A percentile compares a stretch with the other conserved stretches of the same genome.
These are phyloP conservation scores for Paraglomus brasilianum DNA, from an alignment of 192 early-diverging fungal genomes.

Conservation along the genomic window DNA sequence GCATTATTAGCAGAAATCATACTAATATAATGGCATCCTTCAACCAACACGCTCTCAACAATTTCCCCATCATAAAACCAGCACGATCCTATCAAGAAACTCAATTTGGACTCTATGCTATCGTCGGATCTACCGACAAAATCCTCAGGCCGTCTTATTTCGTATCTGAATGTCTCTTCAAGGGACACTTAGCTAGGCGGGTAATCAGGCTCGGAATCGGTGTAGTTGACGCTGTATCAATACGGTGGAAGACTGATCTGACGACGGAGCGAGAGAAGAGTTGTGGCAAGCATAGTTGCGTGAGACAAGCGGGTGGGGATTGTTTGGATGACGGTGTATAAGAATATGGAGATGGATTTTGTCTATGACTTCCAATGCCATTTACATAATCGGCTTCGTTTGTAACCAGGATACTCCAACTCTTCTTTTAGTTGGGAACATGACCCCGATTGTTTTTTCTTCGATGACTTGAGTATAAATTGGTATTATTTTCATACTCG, in stretches of 20 bases:
- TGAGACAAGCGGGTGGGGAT: not conserved
- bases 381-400: not conserved
- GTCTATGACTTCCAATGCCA: not conserved
- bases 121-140: conserved; percentile 1
- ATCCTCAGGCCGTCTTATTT: not conserved
- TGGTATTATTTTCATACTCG: not conserved
- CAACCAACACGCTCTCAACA: no score
- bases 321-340: not conserved
- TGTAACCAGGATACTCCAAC: not conserved
- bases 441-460: not conserved
- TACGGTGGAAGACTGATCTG: no score
- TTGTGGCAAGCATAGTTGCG: not conserved
- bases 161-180: conserved; percentile 2
- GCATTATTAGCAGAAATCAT: no score
- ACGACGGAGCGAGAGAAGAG: no score
- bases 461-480: not conserved
- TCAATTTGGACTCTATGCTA: no score
- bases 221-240: not conserved
- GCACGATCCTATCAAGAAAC: no score
- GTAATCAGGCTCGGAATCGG: not conserved
- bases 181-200: not conserved
- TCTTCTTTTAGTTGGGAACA: not conserved
- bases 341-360: not conserved
- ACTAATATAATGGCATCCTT: no score
- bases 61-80: no score